Percentiles rank a stretch among this genome's conserved stretches.
Evolutionary conservation across 2,329 filamentous ascomycete genomes (phyloP).

Genomic region (Penicillium capsulatum): DNA sequence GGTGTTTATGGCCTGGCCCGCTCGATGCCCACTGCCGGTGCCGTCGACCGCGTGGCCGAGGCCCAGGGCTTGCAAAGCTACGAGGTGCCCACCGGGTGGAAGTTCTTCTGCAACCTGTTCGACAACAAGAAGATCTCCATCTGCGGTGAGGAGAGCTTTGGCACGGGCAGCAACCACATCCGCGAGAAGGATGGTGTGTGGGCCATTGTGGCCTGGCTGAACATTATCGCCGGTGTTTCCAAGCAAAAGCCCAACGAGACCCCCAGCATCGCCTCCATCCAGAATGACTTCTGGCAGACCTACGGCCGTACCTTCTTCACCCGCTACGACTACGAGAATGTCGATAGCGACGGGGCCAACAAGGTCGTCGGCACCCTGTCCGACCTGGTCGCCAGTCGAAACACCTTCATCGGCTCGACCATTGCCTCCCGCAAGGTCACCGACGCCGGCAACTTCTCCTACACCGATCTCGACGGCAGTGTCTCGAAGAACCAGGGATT

Average conservation of each 20-base stretch:
- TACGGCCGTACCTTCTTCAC: conserved; percentile 99
- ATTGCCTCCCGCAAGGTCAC: conserved; percentile 77
- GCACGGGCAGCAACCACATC: conserved; percentile 97
- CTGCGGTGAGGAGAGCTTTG: conserved; percentile 97
- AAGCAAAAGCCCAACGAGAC: conserved; percentile 73
- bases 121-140: conserved; percentile 95
- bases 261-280: conserved; percentile 91
- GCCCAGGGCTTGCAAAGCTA: conserved; percentile 88
- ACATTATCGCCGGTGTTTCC: conserved; percentile 93
- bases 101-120: conserved; percentile 96
- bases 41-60: conserved; percentile 92
- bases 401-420: conserved; percentile 77
- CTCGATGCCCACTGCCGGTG: conserved; percentile 95
- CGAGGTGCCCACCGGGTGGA: conserved; percentile 98
- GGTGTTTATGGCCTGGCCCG: conserved; percentile 92
- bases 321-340: conserved; percentile 95
- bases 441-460: conserved; percentile 93
- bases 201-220: conserved; percentile 96
- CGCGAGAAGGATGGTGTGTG: conserved; percentile 98
- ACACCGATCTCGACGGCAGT: conserved; percentile 97
- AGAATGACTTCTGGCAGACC: conserved; percentile 92
- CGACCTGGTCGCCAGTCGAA: conserved; percentile 67
- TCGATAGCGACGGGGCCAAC: conserved; percentile 84
- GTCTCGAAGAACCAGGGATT: conserved; percentile 95
- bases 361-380: conserved; percentile 81